Evolutionary conservation across 371 early-diverging fungal genomes (phyloP), one percentile per base, ranked within the genome.

Genomic region (Dentiscutata heterogama): DNA sequence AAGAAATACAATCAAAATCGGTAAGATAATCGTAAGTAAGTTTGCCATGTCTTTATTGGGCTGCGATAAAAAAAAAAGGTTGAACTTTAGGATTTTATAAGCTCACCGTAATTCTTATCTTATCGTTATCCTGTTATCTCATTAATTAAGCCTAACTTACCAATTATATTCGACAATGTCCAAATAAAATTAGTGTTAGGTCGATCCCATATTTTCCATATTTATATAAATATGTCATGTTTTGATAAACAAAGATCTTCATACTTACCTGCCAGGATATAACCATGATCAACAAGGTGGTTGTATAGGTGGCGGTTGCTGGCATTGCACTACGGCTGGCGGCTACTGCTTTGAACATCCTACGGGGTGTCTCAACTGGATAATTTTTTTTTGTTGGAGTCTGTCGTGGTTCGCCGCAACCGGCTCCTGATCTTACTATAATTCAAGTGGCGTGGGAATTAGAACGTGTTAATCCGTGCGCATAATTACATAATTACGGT

Each of bases 181-280:
- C 35, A n/a, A 35, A 35, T 35, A 35, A 35, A 35, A 35, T 35
- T n/a, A n/a, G n/a, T n/a, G n/a, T n/a, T n/a, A n/a, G 4, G 29
- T 25, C 2, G 63, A 63, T 63, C 63, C 63, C 63, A 63, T 63
- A 63, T 27, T 63, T 63, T 10, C 11, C 2, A 11, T 27, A 13
- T 63, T 63, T 22, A 22, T 10, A 5, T 27, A 27, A 63, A 63
- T 27, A 27, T 25, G n/a, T n/a, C 7, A 10, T 2, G n/a, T 14
- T 22, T 27, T 11, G 22, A 13, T 14, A 18, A 54, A 1, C 0
- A 18, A 22, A 18, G 29, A 22, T 42, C 35, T 42, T 76, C 87
- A 88, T 88, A 88, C 88, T 88, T 88, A 88, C 88, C 88, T 88
- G 88, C 85, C 87, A 83, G 87, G 88, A 85, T 83, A 78, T 81